Evolutionary conservation across 176 grass and related monocot genomes (phyloP).

Genomic region (Ananas comosus): DNA sequence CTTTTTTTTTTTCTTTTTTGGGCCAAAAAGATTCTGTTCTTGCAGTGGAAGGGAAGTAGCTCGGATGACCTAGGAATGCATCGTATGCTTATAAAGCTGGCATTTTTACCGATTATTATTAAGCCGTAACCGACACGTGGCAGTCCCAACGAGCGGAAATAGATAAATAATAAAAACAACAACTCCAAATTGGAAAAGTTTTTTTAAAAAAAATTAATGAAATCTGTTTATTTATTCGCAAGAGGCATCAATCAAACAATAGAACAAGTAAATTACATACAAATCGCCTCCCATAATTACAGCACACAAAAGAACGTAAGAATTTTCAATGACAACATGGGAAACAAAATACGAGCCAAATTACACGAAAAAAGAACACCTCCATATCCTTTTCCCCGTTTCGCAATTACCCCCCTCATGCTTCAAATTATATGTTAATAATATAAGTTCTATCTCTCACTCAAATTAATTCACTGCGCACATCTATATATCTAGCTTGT

Average conservation of each 20-base stretch:
- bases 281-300: conserved; percentile 6
- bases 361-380: too few relatives aligned
- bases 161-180: background rate
- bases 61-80: too few relatives aligned
- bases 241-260: conserved; percentile 9
- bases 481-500: too few relatives aligned
- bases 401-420: too few relatives aligned
- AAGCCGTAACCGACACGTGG: background rate
- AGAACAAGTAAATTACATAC: background rate
- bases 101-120: background rate
- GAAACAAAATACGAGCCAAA: too few relatives aligned
- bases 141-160: background rate
- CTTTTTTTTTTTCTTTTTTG: too few relatives aligned
- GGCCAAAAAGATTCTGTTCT: background rate
- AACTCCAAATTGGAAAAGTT: background rate
- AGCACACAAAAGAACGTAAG: background rate
- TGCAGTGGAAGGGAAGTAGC: background rate
- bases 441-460: too few relatives aligned
- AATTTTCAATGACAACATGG: background rate
- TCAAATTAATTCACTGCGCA: too few relatives aligned
- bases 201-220: background rate
- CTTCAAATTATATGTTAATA: too few relatives aligned
- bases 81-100: background rate
- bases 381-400: too few relatives aligned
- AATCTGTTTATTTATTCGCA: conserved; percentile 3